Conservation (phyloP, 495 filamentous ascomycete genomes). For the Aspergillus hancockii region DNA sequence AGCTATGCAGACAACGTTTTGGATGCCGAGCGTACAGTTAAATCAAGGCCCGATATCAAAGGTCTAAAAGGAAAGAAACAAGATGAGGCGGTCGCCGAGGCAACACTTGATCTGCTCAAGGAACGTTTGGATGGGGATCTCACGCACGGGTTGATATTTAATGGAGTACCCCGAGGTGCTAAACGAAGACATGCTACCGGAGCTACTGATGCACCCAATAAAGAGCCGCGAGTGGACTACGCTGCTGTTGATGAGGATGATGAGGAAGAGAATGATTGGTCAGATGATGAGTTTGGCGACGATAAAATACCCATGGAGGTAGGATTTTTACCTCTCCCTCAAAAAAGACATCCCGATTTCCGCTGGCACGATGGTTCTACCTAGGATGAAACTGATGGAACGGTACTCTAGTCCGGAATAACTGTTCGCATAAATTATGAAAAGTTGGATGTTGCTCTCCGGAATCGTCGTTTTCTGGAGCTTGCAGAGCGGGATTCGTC, state of each 20-base stretch:
- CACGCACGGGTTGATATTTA: slow-evolving; percentile 33
- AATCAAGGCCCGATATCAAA: slow-evolving; percentile 39
- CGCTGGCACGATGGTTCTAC: neutral
- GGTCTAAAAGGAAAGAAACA: slow-evolving; percentile 58
- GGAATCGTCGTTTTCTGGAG: slow-evolving; percentile 72
- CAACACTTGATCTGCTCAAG: slow-evolving; percentile 29
- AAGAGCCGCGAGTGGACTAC: slow-evolving; percentile 24
- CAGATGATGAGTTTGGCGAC: slow-evolving; percentile 38
- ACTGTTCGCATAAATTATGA: slow-evolving; percentile 82
- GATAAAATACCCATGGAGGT: slow-evolving; percentile 46
- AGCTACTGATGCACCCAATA: slow-evolving; percentile 16
- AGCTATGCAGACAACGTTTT: slow-evolving; percentile 51
- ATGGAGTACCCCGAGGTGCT: slow-evolving; percentile 40
- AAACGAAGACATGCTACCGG: slow-evolving; percentile 33
- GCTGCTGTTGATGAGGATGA: slow-evolving; percentile 31
- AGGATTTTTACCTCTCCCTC: slow-evolving; percentile 8
- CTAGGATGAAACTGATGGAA: slow-evolving; percentile 2
- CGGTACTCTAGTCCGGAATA: slow-evolving; percentile 49
- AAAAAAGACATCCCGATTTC: neutral
- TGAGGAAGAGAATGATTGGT: slow-evolving; percentile 42
- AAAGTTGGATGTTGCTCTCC: slow-evolving; percentile 77
- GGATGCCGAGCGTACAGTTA: slow-evolving; percentile 46
- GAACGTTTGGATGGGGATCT: slow-evolving; percentile 38
- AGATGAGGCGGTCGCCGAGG: slow-evolving; percentile 52
- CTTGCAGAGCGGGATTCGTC: slow-evolving; percentile 56